These are phyloP conservation scores for Halenospora varia DNA, from an alignment of 495 filamentous ascomycete species.

Conservation along the genomic window DNA sequence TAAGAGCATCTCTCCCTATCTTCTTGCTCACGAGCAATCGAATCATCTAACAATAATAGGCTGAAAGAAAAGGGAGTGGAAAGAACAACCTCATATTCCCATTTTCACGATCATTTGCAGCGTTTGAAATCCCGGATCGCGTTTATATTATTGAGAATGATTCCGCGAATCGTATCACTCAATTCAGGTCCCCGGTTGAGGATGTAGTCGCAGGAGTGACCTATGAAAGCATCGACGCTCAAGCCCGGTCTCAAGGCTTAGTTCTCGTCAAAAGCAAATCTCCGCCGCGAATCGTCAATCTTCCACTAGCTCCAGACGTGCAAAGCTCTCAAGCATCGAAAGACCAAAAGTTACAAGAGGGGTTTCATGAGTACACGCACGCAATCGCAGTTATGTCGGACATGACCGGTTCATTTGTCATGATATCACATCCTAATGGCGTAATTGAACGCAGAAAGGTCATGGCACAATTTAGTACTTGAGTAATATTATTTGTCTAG, in stretches of 20 bases:
- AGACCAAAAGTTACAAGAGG: background rate
- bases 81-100: slow-evolving; percentile 6
- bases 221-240: background rate
- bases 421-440: slow-evolving; percentile 1
- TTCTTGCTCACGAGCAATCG: too few relatives aligned
- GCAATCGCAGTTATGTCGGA: background rate
- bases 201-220: background rate
- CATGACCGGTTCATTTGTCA: background rate
- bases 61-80: background rate
- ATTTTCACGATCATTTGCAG: slow-evolving; percentile 1
- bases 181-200: background rate
- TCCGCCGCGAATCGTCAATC: background rate
- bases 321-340: background rate
- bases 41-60: background rate
- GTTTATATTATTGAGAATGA: slow-evolving; percentile 4
- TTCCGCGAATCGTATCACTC: background rate
- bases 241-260: background rate
- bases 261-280: background rate
- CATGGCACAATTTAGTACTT: background rate
- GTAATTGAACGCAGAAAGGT: background rate
- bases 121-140: slow-evolving; percentile 8
- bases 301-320: background rate
- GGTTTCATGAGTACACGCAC: background rate
- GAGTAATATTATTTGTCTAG: too few relatives aligned
- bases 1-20: background rate